phyloP scores from a whole-genome alignment of 75 land plant genomes.

The Pinus taeda region DNA sequence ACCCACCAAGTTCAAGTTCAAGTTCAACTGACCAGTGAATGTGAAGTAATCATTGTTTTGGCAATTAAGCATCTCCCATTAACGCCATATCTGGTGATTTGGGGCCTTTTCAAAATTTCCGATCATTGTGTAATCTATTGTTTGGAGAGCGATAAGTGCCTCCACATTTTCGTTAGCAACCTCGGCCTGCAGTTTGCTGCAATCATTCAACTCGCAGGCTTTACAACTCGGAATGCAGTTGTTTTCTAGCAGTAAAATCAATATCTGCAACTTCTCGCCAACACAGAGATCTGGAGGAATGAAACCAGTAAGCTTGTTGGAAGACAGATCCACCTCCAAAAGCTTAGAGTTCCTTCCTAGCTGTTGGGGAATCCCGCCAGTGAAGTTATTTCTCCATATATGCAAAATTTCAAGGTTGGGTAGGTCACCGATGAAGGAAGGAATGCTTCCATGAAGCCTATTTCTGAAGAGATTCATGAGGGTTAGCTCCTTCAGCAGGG shows the following conservation, averaged over 20 bases:
- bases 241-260: slow-evolving; percentile 42
- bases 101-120: too few species aligned
- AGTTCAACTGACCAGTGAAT: too few species aligned
- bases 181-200: too few species aligned
- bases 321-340: slow-evolving; percentile 50
- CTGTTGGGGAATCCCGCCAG: slow-evolving; percentile 66
- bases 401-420: slow-evolving; percentile 70
- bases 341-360: slow-evolving; percentile 66
- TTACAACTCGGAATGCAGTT: too few species aligned
- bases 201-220: too few species aligned
- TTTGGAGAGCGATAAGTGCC: too few species aligned
- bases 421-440: slow-evolving; percentile 53
- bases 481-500: slow-evolving; percentile 51
- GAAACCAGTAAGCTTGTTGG: slow-evolving; percentile 57
- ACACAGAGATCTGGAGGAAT: slow-evolving; percentile 70
- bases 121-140: too few species aligned
- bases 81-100: too few species aligned
- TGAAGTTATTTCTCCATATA: slow-evolving; percentile 62
- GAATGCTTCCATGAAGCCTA: slow-evolving; percentile 71
- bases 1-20: too few species aligned
- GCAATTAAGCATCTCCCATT: too few species aligned
- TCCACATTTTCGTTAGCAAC: too few species aligned
- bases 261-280: slow-evolving; percentile 39
- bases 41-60: too few species aligned
- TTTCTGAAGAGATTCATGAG: slow-evolving; percentile 76